A percentile compares a stretch with the other conserved stretches of the same genome.
phyloP scores from a whole-genome alignment of 768 basidiomycete genomes.

The Solioccasus polychromus region DNA sequence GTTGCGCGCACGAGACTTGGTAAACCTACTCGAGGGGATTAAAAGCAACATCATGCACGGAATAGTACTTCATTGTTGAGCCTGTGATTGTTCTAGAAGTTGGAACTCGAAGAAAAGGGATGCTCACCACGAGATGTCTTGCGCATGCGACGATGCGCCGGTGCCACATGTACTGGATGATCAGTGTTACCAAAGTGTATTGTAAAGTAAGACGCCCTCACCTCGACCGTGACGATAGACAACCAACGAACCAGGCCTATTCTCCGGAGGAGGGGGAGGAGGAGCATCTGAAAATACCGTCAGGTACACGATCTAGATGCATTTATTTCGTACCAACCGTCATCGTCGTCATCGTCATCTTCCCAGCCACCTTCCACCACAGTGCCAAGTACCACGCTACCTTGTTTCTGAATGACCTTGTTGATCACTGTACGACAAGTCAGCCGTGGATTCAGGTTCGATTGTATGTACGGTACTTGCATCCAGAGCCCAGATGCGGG shows the following conservation, averaged over 20 bases:
- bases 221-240: slow-evolving; percentile 35
- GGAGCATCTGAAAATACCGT: slow-evolving; percentile 1
- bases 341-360: slow-evolving; percentile 30
- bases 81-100: slow-evolving; percentile 4
- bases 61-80: slow-evolving; percentile 43
- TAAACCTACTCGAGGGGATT: slow-evolving; percentile 46
- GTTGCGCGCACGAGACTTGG: too few relatives aligned
- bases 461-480: slow-evolving; percentile 16
- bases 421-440: slow-evolving; percentile 43
- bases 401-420: slow-evolving; percentile 45
- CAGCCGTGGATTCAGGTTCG: neutral
- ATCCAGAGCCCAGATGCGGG: slow-evolving; percentile 45
- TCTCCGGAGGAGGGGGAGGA: slow-evolving; percentile 42
- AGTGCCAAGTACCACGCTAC: slow-evolving; percentile 43
- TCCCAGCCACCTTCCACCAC: slow-evolving; percentile 44
- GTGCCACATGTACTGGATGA: slow-evolving; percentile 17
- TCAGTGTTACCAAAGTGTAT: neutral
- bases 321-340: slow-evolving; percentile 16
- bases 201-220: slow-evolving; percentile 5
- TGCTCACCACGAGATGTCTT: slow-evolving; percentile 19
- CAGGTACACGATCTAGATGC: slow-evolving; percentile 14
- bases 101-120: too few relatives aligned
- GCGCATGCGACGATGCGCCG: slow-evolving; percentile 19
- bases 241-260: slow-evolving; percentile 45
- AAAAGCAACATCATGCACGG: slow-evolving; percentile 55